These are phyloP conservation scores for Crotalaria pallida DNA, from an alignment of 306 rosid species.

Conservation along the genomic window DNA sequence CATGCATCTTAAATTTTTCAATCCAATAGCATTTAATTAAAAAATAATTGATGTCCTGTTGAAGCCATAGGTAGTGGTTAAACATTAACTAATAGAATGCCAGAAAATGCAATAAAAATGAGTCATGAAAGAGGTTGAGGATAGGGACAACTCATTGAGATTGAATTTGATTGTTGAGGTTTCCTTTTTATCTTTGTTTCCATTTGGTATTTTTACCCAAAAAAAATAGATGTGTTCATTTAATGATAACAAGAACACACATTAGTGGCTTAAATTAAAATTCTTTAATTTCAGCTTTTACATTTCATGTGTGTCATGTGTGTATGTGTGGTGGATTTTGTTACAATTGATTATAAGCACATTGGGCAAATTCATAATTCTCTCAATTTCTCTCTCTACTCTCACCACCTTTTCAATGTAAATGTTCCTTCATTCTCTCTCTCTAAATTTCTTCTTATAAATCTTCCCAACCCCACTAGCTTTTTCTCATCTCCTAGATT, in stretches of 20 bases:
- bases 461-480: not conserved
- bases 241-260: not conserved
- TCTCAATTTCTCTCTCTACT: slow-evolving; percentile 34
- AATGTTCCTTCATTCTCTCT: slow-evolving; percentile 7
- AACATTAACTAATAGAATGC: not conserved
- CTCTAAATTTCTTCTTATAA: slow-evolving; percentile 23
- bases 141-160: not conserved
- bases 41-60: not conserved
- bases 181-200: not conserved
- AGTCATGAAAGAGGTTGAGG: not conserved
- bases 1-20: not conserved
- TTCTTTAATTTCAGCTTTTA: slow-evolving; percentile 14
- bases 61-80: not conserved
- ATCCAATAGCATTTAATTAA: not conserved
- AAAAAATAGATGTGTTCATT: not conserved
- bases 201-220: not conserved
- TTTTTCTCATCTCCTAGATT: slow-evolving; percentile 6
- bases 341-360: slow-evolving; percentile 65
- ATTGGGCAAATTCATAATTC: slow-evolving; percentile 59
- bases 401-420: slow-evolving; percentile 25
- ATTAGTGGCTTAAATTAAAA: not conserved
- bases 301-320: slow-evolving; percentile 45
- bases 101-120: not conserved
- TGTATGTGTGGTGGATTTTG: slow-evolving; percentile 23
- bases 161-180: not conserved